A percentile compares a stretch with the other conserved stretches of the same genome.
Evolutionary conservation across 2,329 filamentous ascomycete genomes (phyloP).

Genomic region (Diaporthe humulicola): DNA sequence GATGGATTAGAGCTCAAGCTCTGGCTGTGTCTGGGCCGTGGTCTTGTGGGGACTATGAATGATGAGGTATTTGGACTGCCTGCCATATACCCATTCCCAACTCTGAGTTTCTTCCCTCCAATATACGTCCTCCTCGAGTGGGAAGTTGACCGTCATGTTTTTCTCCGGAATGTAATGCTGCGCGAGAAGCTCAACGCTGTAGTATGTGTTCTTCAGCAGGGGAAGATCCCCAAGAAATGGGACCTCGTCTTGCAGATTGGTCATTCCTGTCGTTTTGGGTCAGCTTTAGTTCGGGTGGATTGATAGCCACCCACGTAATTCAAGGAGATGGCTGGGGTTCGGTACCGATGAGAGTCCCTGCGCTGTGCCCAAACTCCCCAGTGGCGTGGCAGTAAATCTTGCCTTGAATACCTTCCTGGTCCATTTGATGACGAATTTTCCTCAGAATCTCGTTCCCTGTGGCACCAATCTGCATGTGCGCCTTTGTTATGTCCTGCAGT

Average conservation of each 20-base stretch:
- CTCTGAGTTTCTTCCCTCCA: conserved; percentile 54
- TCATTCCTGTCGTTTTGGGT: conserved; percentile 55
- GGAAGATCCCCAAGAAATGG: conserved; percentile 61
- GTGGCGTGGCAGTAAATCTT: conserved; percentile 64
- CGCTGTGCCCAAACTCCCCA: conserved; percentile 65
- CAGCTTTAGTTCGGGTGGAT: conserved; percentile 8
- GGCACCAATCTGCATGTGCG: conserved; percentile 58
- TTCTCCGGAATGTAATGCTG: conserved; percentile 60
- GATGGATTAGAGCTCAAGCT: neutral
- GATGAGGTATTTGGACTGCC: conserved; percentile 60
- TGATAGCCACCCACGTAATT: neutral
- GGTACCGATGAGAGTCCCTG: conserved; percentile 61
- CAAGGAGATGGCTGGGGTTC: neutral
- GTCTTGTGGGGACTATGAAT: conserved; percentile 41
- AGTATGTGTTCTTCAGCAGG: conserved; percentile 60
- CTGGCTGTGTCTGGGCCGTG: neutral
- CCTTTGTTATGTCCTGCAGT: conserved; percentile 61
- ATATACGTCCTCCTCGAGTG: conserved; percentile 64
- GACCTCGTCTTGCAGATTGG: conserved; percentile 62
- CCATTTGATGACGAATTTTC: conserved; percentile 55
- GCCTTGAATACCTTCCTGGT: conserved; percentile 57
- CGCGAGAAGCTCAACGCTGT: conserved; percentile 64
- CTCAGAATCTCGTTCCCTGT: conserved; percentile 61
- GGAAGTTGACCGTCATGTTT: conserved; percentile 60
- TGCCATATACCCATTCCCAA: conserved; percentile 64